A percentile compares a stretch with the other conserved stretches of the same genome.
These are phyloP conservation scores for Starmerella tilneyi DNA, from an alignment of 805 yeast species.

Conservation along the genomic window DNA sequence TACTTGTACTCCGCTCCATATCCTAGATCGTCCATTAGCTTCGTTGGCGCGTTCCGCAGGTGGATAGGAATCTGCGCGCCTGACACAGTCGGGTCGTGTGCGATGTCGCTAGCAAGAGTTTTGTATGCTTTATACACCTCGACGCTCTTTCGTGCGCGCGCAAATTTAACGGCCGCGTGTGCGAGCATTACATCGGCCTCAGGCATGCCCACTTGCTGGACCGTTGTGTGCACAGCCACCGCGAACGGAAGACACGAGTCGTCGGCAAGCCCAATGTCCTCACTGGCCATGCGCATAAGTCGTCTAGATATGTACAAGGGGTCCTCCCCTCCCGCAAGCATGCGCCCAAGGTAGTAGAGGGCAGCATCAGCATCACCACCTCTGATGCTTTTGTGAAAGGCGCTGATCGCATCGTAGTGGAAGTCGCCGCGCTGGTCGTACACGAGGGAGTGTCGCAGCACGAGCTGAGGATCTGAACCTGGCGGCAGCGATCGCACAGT, in stretches of 20 bases:
- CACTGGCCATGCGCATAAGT: conserved; percentile 90
- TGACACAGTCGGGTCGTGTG: conserved; percentile 47
- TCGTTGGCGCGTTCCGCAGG: conserved; percentile 89
- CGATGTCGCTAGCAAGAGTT: conserved; percentile 48
- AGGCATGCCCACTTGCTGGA: conserved; percentile 86
- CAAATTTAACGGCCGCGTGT: conserved; percentile 86
- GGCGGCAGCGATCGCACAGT: conserved; percentile 31
- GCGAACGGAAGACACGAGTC: conserved; percentile 79
- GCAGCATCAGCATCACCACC: conserved; percentile 90
- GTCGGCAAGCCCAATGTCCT: conserved; percentile 82
- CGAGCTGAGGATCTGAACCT: conserved; percentile 29
- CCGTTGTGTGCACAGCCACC: conserved; percentile 71
- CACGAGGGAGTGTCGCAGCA: conserved; percentile 43
- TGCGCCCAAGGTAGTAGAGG: conserved; percentile 69
- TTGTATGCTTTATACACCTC: conserved; percentile 75
- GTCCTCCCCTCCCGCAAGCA: conserved; percentile 90
- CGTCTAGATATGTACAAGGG: conserved; percentile 81
- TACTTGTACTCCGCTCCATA: conserved; percentile 80
- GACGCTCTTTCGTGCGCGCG: conserved; percentile 76
- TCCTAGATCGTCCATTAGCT: conserved; percentile 77
- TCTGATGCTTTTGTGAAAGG: conserved; percentile 85
- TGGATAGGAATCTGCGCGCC: conserved; percentile 57
- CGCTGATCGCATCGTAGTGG: conserved; percentile 91
- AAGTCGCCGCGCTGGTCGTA: conserved; percentile 85
- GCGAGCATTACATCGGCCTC: conserved; percentile 84